Conservation (phyloP, 805 yeast genomes). For the Candida piceae region DNA sequence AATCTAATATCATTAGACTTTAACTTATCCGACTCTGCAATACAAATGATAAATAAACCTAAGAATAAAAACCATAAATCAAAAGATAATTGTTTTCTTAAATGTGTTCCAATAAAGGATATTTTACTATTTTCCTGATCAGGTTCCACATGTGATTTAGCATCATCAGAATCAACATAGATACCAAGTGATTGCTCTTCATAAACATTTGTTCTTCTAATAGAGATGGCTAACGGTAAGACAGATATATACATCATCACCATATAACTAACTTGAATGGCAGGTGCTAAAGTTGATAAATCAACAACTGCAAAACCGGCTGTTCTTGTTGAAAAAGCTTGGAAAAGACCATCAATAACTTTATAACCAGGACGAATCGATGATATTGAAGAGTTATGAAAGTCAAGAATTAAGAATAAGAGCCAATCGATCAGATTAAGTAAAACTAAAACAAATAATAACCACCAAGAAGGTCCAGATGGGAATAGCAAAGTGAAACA, state of each 20-base stretch:
- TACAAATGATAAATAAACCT: constrained; percentile 80
- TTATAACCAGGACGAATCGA: constrained; percentile 61
- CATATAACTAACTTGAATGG: constrained; percentile 88
- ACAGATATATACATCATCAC: constrained; percentile 98
- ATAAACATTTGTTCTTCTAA: constrained; percentile 94
- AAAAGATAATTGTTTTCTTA: constrained; percentile 86
- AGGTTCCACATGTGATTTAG: constrained; percentile 31
- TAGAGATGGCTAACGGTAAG: constrained; percentile 91
- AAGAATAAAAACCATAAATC: constrained; percentile 92
- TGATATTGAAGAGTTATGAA: constrained; percentile 46
- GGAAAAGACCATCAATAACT: constrained; percentile 79
- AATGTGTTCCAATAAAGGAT: constrained; percentile 78
- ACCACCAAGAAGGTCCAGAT: constrained; percentile 93
- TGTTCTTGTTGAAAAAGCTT: constrained; percentile 89
- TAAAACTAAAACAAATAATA: constrained; percentile 64
- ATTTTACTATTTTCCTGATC: constrained; percentile 40
- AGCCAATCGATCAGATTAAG: constrained; percentile 76
- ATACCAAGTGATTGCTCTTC: constrained; percentile 97
- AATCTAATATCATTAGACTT: constrained; percentile 42
- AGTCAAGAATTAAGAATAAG: constrained; percentile 74
- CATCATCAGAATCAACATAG: constrained; percentile 34
- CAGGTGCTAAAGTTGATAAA: constrained; percentile 71
- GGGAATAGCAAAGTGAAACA: constrained; percentile 93
- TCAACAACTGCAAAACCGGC: constrained; percentile 83
- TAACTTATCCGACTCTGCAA: constrained; percentile 72